Base-by-base conservation (phyloP, 2,329 filamentous ascomycete species). In the Phaeosphaeriaceae sp. region DNA sequence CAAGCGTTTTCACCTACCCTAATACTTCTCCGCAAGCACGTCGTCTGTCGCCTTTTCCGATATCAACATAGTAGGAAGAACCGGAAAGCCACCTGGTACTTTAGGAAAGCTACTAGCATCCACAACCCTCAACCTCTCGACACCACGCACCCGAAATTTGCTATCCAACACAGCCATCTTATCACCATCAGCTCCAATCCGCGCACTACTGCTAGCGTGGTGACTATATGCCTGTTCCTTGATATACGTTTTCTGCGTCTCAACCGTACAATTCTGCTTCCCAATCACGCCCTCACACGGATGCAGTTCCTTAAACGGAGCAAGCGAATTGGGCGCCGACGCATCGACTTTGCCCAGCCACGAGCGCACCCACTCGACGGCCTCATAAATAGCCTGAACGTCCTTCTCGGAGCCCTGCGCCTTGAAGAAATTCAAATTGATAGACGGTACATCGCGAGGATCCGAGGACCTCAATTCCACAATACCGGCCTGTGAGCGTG, bases 371-470 rank as follows among this genome's bases (percentile, higher is more conserved):
- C 83, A 77, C 32, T 77, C 60, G 16, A 87, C 68, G 1, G 78
- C 82, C 62, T 88, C 84, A 33, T 77, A 74, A 20, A 86, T 63
- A 1, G 84, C 81, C 43, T 73, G 60, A n/a, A 81, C 68, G 57
- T 83, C 79, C 3, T 81, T 62, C 12, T 75, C 73, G 0, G 69
- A 68, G 6, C 73, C 75, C 6, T 66, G 65, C 15, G 68, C 72
- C 29, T 70, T 64, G 63, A 69, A 69, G 55, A 63, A 68, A 45
- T 67, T 60, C 34, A 69, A 53, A 15, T 67, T 63, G 59, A 90
- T 87, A 9, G 79, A 64, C 0, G 87, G 87, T 1, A 77, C 73
- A 48, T 87, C 85, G 0, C 81, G 80, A 1, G 87, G 86, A 62
- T 89, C 80, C 0, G 79, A 69, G 0, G 82, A 85, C 8, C 74